Percentiles rank a stretch among this genome's conserved stretches.
phyloP scores from a whole-genome alignment of 2,329 filamentous ascomycete genomes.

The Bipolaris oryzae region DNA sequence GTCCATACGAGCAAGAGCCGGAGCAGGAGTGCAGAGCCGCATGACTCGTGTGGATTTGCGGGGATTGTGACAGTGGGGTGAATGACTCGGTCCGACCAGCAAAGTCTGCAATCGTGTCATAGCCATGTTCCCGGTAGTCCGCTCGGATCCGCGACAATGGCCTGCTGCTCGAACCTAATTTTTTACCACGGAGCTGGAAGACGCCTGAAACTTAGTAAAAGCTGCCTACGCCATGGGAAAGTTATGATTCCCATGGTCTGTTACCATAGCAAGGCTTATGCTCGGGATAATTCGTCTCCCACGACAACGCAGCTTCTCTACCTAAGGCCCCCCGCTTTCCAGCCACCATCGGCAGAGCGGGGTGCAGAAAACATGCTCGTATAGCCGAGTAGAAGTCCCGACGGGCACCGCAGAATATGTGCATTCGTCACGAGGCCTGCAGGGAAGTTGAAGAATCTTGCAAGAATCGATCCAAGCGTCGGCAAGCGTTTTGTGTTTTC shows the following conservation, averaged over 20 bases:
- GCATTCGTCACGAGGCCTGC: conserved; percentile 17
- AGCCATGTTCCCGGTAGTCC: neutral
- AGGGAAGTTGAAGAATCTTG: conserved; percentile 11
- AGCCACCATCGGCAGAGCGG: conserved; percentile 2
- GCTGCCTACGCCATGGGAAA: neutral
- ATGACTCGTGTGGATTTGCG: conserved; percentile 8
- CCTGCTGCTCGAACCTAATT: neutral
- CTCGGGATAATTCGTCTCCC: conserved; percentile 1
- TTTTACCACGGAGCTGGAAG: neutral
- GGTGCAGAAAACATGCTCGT: neutral
- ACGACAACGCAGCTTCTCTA: conserved; percentile 12
- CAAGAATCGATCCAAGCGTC: conserved; percentile 16
- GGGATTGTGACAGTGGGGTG: conserved; percentile 2
- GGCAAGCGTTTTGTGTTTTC: conserved; percentile 5
- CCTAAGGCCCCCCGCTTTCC: conserved; percentile 3
- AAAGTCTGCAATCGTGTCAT: neutral
- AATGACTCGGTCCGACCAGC: conserved; percentile 3
- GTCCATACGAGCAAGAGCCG: conserved; percentile 5
- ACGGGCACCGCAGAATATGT: neutral
- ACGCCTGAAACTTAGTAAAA: neutral
- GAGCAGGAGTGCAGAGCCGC: conserved; percentile 4
- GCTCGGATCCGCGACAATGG: neutral
- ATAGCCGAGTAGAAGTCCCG: conserved; percentile 15
- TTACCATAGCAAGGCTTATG: conserved; percentile 1
- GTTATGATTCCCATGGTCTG: neutral